Conservation (phyloP, 1,284 basidiomycete genomes). For the Bjerkandera adusta region DNA sequence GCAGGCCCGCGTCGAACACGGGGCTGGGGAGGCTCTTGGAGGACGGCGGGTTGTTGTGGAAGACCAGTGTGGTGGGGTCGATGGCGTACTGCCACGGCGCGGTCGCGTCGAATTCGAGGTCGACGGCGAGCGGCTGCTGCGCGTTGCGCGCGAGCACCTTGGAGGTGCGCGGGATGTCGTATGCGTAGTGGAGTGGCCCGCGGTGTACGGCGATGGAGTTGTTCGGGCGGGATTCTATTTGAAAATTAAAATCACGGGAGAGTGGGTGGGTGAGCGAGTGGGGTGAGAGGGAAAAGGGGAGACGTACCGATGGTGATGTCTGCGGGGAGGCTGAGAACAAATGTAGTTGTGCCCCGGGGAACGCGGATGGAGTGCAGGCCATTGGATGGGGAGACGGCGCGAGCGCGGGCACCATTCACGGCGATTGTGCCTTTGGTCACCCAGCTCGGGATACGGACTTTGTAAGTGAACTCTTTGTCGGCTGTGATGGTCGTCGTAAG, state of each 20-base stretch:
- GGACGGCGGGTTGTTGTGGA: conserved; percentile 37
- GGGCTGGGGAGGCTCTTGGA: conserved; percentile 46
- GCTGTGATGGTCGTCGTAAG: conserved; percentile 50
- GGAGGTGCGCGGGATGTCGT: conserved; percentile 43
- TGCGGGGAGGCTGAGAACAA: conserved; percentile 46
- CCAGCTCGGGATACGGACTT: conserved; percentile 57
- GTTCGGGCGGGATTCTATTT: conserved; percentile 47
- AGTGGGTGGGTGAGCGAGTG: background rate
- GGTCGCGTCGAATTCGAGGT: conserved; percentile 51
- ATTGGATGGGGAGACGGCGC: conserved; percentile 39
- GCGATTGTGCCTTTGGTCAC: conserved; percentile 43
- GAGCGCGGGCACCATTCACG: conserved; percentile 39
- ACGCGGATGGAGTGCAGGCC: conserved; percentile 46
- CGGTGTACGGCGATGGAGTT: conserved; percentile 54
- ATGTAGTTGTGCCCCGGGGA: conserved; percentile 43
- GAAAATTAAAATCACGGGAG: background rate
- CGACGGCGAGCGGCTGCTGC: conserved; percentile 46
- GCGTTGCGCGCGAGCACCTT: conserved; percentile 44
- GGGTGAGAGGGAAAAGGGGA: background rate
- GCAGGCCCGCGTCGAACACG: conserved; percentile 51
- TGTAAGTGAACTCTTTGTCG: conserved; percentile 47
- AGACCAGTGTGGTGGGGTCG: conserved; percentile 49
- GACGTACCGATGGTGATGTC: conserved; percentile 44
- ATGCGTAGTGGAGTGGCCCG: conserved; percentile 56
- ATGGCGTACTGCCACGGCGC: conserved; percentile 54